Base-by-base conservation (phyloP, 345 rosid genomes). In the Populus simonii region DNA sequence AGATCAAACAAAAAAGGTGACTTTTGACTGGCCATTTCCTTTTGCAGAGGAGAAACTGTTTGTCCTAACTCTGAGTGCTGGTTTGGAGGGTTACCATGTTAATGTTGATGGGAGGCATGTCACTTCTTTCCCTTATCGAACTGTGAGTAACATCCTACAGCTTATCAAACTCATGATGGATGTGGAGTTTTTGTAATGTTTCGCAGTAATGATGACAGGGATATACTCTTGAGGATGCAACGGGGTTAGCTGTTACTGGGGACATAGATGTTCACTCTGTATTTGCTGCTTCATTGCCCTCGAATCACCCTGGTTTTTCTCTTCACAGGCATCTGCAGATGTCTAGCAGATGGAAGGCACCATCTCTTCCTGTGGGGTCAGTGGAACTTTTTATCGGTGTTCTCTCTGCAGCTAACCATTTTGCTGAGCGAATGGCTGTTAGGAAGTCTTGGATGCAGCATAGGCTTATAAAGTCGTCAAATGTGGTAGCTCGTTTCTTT, bases 361-460 rank as follows among this genome's bases (percentile, higher is more conserved):
- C 98, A 63, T 81, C 88, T 73, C 85, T 90, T 81, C 83, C 91
- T 1, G 81, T 85, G 78, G 84, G 83, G 43, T 80, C 92, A 47
- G 90, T 89, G 79, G 94, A 93, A 81, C 83, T 95, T 70, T 95
- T 93, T 62, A 88, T 93, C 1, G 99, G 99, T 65, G 82, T 95
- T 77, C 99, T 95, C 73, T 95, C 99, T 1, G 97, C 98, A 0
- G 99, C 98, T 75, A 95, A 92, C 83, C 98, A 95, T 87, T 94
- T 95, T 68, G 85, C 91, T 12, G 99, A 95, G 86, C 87, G 99
- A 73, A 95, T 95, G 99, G 98, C 99, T 15, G 93, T 90, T 76
- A 90, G 99, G 87, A 95, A 87, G 84, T 87, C 98, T 12, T 95
- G 99, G 99, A 92, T 95, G 96, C 98, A 90, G 81, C 93, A 95